phyloP scores from a whole-genome alignment of 805 yeast species.

The Candida ponderosae region DNA sequence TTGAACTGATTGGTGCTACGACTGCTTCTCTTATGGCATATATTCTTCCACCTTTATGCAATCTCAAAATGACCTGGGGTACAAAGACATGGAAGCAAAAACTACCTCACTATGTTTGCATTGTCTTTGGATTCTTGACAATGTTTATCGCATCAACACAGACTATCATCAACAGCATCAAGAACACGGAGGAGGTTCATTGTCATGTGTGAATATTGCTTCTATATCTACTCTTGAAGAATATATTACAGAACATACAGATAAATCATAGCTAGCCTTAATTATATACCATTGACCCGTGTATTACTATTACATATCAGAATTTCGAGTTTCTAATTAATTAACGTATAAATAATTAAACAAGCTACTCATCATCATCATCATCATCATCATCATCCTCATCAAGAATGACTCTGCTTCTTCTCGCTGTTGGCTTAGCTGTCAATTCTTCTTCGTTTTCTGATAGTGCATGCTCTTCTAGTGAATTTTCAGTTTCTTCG shows the following conservation, averaged over 20 bases:
- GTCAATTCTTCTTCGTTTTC: conserved; percentile 1
- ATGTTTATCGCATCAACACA: conserved; percentile 78
- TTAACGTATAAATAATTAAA: too few relatives aligned
- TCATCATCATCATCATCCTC: conserved; percentile 10
- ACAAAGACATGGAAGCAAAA: conserved; percentile 34
- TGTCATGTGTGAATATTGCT: conserved; percentile 10
- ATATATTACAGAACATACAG: background rate
- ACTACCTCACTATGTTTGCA: conserved; percentile 52
- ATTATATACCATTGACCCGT: too few relatives aligned
- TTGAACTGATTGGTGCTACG: conserved; percentile 88
- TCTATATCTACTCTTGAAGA: background rate
- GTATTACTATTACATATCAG: too few relatives aligned
- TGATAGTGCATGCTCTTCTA: conserved; percentile 1
- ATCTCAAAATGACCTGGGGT: conserved; percentile 50
- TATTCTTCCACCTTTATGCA: conserved; percentile 84
- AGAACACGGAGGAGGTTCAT: conserved; percentile 10
- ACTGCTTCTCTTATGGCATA: conserved; percentile 92
- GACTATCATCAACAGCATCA: conserved; percentile 40
- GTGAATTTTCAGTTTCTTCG: conserved; percentile 7
- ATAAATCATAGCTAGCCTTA: background rate
- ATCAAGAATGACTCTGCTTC: conserved; percentile 4
- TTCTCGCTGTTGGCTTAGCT: conserved; percentile 1
- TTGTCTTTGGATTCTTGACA: conserved; percentile 64
- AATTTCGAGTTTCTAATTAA: too few relatives aligned
- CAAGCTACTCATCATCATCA: background rate